Evolutionary conservation across 176 grass and related monocot species (phyloP).

Genomic region (barley (Hordeum vulgare)): MorexV3_pseudomolecules_assembly NC_058520.1:449104970-449105469

Average conservation of each 20-base stretch:
- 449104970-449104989: not conserved
- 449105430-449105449: slow-evolving; percentile 20
- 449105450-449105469: slow-evolving; percentile 49
- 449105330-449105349: slow-evolving; percentile 39
- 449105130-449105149: slow-evolving; percentile 49
- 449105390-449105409: not conserved
- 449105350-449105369: slow-evolving; percentile 42
- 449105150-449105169: slow-evolving; percentile 66
- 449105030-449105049: not conserved
- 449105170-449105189: slow-evolving; percentile 45
- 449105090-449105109: slow-evolving; percentile 61
- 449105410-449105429: not conserved
- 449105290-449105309: slow-evolving; percentile 32
- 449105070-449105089: not conserved
- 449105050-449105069: not conserved
- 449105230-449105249: slow-evolving; percentile 51
- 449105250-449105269: slow-evolving; percentile 59
- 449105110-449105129: slow-evolving; percentile 50
- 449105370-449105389: not conserved
- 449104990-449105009: not conserved
- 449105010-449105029: not conserved
- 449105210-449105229: slow-evolving; percentile 31
- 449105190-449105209: slow-evolving; percentile 22
- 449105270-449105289: slow-evolving; percentile 47
- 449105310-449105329: slow-evolving; percentile 34